Evolutionary conservation across 73 alveolate genomes (phyloP), one percentile per base, ranked within the genome.

Genomic region (Paramecium tetraurelia): DNA sequence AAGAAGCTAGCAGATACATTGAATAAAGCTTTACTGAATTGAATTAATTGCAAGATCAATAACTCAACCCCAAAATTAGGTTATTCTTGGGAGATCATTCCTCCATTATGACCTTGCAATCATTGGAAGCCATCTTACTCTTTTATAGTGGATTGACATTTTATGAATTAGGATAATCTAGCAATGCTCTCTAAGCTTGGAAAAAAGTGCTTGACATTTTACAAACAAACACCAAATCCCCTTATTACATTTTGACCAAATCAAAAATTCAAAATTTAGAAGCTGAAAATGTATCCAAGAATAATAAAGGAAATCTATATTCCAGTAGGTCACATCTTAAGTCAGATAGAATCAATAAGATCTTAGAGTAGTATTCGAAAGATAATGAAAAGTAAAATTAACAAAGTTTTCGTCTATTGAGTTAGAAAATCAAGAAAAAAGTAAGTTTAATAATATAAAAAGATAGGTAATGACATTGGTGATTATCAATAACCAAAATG

Each of bases 71-170:
- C 3, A 80, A 80, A 48, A 80, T 80, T 44, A 80, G 90, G 21
- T 27, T 80, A 22, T 80, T 80, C 18, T 35, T 80, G 20, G 90
- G 90, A 24, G 90, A 46, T 80, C 57, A 80, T 16, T 80, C 70
- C 7, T 44, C 90, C 8, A 40, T 46, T 24, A 80, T 80, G 90
- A 80, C 72, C 5, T 48, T 80, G 5, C 12, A 80, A 48, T 80
- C 70, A 44, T 35, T 80, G 2, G 90, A 80, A 46, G 90, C 90
- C 1, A 80, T 80, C 16, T 35, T 80, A 24, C 35, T 80, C 3
- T 80, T 80, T 44, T 80, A 80, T 80, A 80, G 90, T n/a, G 90
- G 90, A 20, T 46, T 80, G 10, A 80, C 90, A 80, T 80, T 80
- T 48, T 44, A 80, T 43, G 38, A 80, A 31, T 44, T 80, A 41